Percentiles rank a stretch among this genome's conserved stretches.
These are phyloP conservation scores for Fusarium sp. DNA, from an alignment of 2,329 filamentous ascomycete genomes.

Conservation along the genomic window DNA sequence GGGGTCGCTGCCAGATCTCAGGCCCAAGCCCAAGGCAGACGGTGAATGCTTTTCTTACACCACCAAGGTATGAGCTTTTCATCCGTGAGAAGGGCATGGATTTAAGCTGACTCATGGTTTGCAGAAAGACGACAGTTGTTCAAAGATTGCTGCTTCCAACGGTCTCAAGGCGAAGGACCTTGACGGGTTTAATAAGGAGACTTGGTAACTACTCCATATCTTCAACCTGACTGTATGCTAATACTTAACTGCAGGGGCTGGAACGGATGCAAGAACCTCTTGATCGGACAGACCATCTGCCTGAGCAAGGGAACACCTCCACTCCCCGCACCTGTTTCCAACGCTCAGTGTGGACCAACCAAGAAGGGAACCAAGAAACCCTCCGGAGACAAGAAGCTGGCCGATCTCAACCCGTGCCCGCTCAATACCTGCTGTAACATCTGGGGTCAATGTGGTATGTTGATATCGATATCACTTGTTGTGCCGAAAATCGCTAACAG, in stretches of 20 bases:
- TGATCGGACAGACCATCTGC: neutral
- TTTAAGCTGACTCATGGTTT: neutral
- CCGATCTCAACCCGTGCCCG: conserved; percentile 46
- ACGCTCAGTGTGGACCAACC: neutral
- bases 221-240: neutral
- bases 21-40: neutral
- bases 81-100: neutral
- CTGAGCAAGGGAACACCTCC: neutral
- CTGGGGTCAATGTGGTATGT: conserved; percentile 53
- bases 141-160: neutral
- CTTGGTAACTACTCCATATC: neutral
- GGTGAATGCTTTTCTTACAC: neutral
- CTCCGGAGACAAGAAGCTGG: conserved; percentile 8
- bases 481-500: neutral
- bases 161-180: neutral
- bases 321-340: neutral
- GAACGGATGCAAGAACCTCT: neutral
- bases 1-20: neutral
- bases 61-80: neutral
- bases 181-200: neutral
- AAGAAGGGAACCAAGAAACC: neutral
- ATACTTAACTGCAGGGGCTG: neutral
- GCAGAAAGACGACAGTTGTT: neutral
- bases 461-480: neutral
- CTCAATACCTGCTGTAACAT: conserved; percentile 49